Conservation (phyloP, 2,329 filamentous ascomycete species). For the Reticulascus tulasneorum region DNA sequence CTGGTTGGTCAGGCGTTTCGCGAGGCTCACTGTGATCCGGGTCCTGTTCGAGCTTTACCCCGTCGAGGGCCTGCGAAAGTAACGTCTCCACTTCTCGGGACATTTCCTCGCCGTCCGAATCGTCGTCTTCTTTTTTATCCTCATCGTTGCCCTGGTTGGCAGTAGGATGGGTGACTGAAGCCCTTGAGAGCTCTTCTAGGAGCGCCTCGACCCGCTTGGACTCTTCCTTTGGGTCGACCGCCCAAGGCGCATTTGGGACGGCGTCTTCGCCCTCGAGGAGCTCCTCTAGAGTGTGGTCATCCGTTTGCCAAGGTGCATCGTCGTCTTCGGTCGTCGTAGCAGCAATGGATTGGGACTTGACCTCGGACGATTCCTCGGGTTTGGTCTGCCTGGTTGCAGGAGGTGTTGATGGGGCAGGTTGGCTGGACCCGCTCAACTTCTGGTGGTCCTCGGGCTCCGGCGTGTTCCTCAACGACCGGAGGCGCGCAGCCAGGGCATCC, state of each 20-base stretch:
- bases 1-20: conserved; percentile 1
- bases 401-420: not conserved
- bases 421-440: conserved; percentile 8
- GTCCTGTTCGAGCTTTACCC: conserved; percentile 31
- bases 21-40: not conserved
- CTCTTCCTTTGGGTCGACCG: conserved; percentile 22
- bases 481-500: conserved; percentile 47
- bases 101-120: conserved; percentile 52
- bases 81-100: conserved; percentile 37
- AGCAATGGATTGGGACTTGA: not conserved
- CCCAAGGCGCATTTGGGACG: conserved; percentile 26
- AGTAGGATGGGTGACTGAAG: conserved; percentile 2
- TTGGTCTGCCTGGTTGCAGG: not conserved
- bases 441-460: conserved; percentile 20
- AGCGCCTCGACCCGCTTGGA: conserved; percentile 27
- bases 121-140: conserved; percentile 24
- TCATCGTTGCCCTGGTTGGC: conserved; percentile 2
- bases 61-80: conserved; percentile 43
- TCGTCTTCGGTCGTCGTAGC: conserved; percentile 21
- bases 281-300: conserved; percentile 50
- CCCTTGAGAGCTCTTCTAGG: conserved; percentile 29
- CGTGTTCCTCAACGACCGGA: conserved; percentile 46
- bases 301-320: conserved; percentile 39
- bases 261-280: conserved; percentile 41
- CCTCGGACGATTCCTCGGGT: no score